phyloP scores from a whole-genome alignment of 768 basidiomycete species.

The Rhizopogon rudus region DNA sequence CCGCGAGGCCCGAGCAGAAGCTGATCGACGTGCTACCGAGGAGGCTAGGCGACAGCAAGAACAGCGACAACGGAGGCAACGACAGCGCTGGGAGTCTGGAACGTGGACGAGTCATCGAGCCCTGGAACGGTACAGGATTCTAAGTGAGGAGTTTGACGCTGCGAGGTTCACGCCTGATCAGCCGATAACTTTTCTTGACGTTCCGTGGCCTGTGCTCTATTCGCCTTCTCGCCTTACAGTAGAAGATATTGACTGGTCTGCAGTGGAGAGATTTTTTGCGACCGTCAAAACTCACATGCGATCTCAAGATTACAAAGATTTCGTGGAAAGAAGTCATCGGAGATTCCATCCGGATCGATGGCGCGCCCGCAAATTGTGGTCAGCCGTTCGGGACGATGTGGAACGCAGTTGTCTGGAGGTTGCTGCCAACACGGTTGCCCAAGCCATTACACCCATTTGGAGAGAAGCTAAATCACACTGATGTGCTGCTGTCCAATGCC shows the following conservation, averaged over 20 bases:
- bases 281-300: slow-evolving; percentile 48
- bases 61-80: slow-evolving; percentile 40
- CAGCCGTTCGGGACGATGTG: slow-evolving; percentile 50
- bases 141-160: slow-evolving; percentile 60
- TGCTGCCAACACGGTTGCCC: slow-evolving; percentile 67
- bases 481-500: no score
- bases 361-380: slow-evolving; percentile 61
- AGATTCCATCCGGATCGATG: slow-evolving; percentile 81
- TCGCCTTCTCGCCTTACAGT: slow-evolving; percentile 47
- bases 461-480: slow-evolving; percentile 23
- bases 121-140: slow-evolving; percentile 59
- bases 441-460: slow-evolving; percentile 72
- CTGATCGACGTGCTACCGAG: slow-evolving; percentile 26
- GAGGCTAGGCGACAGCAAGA: slow-evolving; percentile 34
- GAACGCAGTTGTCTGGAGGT: slow-evolving; percentile 61
- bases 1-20: slow-evolving; percentile 19
- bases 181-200: slow-evolving; percentile 52
- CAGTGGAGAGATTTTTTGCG: slow-evolving; percentile 69
- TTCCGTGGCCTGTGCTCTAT: slow-evolving; percentile 75
- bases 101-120: slow-evolving; percentile 64
- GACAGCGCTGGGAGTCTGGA: slow-evolving; percentile 52
- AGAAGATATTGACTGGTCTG: slow-evolving; percentile 65
- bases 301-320: slow-evolving; percentile 53
- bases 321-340: slow-evolving; percentile 67
- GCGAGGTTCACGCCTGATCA: slow-evolving; percentile 48